A percentile compares a stretch with the other conserved stretches of the same genome.
phyloP scores from a whole-genome alignment of 805 yeast genomes.

The Saccharomycopsis capsularis region DNA sequence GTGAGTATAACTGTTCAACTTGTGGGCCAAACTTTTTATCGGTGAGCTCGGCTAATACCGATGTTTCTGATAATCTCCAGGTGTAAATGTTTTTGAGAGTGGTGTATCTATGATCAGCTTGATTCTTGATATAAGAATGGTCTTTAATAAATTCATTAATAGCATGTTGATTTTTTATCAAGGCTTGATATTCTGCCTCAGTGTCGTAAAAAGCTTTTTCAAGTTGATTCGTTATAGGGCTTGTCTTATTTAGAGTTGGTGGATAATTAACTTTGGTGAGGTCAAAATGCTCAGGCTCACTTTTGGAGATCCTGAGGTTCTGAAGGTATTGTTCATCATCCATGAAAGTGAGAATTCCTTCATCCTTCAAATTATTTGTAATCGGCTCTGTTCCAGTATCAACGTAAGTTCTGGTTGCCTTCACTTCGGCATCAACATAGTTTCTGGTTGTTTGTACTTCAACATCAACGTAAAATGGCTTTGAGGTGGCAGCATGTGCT shows the following conservation, averaged over 20 bases:
- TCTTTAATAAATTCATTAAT: conserved; percentile 10
- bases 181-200: conserved; percentile 9
- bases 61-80: conserved; percentile 10
- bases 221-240: background rate
- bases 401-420: conserved; percentile 46
- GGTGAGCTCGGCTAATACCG: background rate
- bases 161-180: background rate
- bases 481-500: no score
- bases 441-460: conserved; percentile 35
- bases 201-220: conserved; percentile 1
- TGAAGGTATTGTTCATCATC: conserved; percentile 7
- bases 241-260: background rate
- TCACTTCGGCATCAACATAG: conserved; percentile 28
- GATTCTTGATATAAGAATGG: conserved; percentile 1
- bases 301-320: background rate
- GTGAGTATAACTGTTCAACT: background rate
- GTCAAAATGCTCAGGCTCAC: background rate
- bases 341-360: conserved; percentile 2
- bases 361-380: background rate
- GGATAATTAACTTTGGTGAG: conserved; percentile 5
- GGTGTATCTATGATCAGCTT: background rate
- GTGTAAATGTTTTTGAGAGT: conserved; percentile 8
- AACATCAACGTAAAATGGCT: background rate
- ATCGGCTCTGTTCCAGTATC: conserved; percentile 30
- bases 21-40: background rate